phyloP scores from a whole-genome alignment of 495 filamentous ascomycete species.

The Tetracladium marchalianum region DNA sequence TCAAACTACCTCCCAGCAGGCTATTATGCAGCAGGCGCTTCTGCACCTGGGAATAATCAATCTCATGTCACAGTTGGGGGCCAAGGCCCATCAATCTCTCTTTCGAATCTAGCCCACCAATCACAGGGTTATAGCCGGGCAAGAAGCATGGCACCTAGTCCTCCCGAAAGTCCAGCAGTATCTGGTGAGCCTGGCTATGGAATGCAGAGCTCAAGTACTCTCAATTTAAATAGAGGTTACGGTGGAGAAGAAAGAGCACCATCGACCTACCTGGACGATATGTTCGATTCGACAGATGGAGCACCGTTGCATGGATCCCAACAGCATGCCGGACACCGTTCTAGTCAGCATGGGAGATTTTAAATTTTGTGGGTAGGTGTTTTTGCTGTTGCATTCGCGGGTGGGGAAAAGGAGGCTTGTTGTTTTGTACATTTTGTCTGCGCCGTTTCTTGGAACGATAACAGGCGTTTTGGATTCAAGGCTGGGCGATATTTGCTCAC shows the following conservation, averaged over 20 bases:
- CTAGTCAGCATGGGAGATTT: too few relatives aligned
- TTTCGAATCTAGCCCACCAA: constrained; percentile 44
- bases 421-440: too few relatives aligned
- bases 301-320: constrained; percentile 8
- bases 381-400: too few relatives aligned
- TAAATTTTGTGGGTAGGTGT: too few relatives aligned
- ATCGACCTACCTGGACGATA: constrained; percentile 85
- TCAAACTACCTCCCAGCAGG: constrained; percentile 79
- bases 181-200: constrained; percentile 25
- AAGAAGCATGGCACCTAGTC: constrained; percentile 40
- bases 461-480: too few relatives aligned
- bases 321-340: too few relatives aligned
- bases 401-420: too few relatives aligned
- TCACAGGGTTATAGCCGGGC: constrained; percentile 37
- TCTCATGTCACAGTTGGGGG: constrained; percentile 33
- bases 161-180: constrained; percentile 55
- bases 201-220: constrained; percentile 54
- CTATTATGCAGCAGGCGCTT: constrained; percentile 70
- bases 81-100: constrained; percentile 38
- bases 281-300: constrained; percentile 52
- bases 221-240: constrained; percentile 44
- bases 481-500: too few relatives aligned
- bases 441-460: too few relatives aligned
- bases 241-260: constrained; percentile 56
- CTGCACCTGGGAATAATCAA: constrained; percentile 37